Evolutionary conservation across 768 basidiomycete genomes (phyloP).

Genomic region (Serendipita vermifera): DNA sequence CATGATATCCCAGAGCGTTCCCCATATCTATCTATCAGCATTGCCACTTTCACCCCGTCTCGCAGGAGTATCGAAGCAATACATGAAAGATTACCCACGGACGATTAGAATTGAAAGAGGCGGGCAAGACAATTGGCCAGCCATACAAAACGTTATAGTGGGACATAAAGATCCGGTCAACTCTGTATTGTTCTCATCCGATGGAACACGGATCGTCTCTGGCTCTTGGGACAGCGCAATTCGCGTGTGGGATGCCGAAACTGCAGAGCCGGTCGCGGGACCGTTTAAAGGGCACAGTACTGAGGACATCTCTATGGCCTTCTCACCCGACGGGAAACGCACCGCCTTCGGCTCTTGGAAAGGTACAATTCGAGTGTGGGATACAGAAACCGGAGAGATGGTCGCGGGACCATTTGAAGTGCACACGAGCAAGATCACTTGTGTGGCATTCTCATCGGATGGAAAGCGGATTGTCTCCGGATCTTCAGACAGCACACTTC

Average conservation of each 20-base stretch:
- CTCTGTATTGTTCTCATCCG: slow-evolving; percentile 10
- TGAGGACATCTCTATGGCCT: background rate
- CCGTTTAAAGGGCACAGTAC: background rate
- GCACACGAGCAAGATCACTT: no score
- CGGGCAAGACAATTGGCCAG: background rate
- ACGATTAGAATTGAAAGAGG: background rate
- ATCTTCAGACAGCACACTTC: no score
- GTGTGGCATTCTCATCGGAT: no score
- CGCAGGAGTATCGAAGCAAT: background rate
- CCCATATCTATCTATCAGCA: slow-evolving; percentile 11
- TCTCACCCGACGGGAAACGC: slow-evolving; percentile 9
- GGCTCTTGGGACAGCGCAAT: slow-evolving; percentile 4
- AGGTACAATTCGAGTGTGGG: background rate
- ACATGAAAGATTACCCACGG: background rate
- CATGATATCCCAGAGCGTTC: slow-evolving; percentile 7
- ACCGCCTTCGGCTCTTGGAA: background rate
- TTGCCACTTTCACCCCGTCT: slow-evolving; percentile 18
- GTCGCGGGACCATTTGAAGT: background rate
- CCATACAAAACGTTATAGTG: background rate
- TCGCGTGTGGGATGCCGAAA: slow-evolving; percentile 10
- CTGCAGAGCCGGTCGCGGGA: background rate
- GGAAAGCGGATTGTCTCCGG: no score
- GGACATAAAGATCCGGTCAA: slow-evolving; percentile 7
- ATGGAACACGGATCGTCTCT: slow-evolving; percentile 10
- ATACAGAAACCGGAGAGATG: background rate